phyloP scores from a whole-genome alignment of 176 grass and related monocot genomes.

The Hordeum marinum region DNA sequence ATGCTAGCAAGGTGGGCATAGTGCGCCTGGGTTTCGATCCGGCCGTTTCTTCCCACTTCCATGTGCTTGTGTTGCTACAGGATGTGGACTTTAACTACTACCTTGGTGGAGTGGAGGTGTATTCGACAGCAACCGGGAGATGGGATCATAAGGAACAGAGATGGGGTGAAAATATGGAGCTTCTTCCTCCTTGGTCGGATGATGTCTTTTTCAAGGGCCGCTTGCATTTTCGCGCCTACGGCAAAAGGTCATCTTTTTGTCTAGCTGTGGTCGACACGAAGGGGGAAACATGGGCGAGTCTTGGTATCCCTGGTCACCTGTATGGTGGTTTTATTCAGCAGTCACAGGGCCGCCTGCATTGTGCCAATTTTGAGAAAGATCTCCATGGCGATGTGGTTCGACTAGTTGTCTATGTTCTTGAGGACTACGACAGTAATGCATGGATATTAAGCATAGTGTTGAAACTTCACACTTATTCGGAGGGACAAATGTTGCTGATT shows the following conservation, averaged over 20 bases:
- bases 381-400: background rate
- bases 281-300: background rate
- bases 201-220: background rate
- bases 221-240: background rate
- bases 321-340: background rate
- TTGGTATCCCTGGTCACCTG: background rate
- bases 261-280: background rate
- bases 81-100: too few species aligned
- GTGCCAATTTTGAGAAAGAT: background rate
- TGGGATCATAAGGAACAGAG: background rate
- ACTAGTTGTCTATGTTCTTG: background rate
- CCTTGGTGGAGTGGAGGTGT: background rate
- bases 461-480: background rate
- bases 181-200: background rate
- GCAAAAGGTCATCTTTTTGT: background rate
- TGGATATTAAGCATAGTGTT: background rate
- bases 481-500: background rate
- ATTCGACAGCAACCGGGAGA: background rate
- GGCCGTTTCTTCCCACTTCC: background rate
- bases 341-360: background rate
- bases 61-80: background rate
- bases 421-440: background rate
- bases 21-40: background rate
- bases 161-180: background rate
- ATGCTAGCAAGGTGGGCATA: background rate